Evolutionary conservation across 116 monocot species (phyloP).

Genomic region (Cymodocea nodosa): DNA sequence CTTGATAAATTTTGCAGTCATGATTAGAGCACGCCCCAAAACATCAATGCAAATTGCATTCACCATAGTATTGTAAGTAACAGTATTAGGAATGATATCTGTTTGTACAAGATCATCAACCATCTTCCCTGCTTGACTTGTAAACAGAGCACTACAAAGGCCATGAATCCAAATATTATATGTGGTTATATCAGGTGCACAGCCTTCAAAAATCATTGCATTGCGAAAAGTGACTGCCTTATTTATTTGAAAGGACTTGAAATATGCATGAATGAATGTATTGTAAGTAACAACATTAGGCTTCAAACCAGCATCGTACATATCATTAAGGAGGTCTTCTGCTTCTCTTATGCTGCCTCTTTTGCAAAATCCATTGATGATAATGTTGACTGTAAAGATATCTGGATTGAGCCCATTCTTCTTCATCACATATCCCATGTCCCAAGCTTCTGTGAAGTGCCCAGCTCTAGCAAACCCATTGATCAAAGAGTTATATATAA

Average conservation of each 20-base stretch:
- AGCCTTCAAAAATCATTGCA: constrained; percentile 47
- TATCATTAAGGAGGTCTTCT: constrained; percentile 27
- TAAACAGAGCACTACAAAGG: constrained; percentile 42
- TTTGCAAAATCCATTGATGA: constrained; percentile 65
- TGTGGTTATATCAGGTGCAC: constrained; percentile 73
- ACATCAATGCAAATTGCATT: constrained; percentile 73
- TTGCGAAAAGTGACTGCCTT: constrained; percentile 31
- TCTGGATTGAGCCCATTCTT: constrained; percentile 60
- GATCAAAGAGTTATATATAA: constrained; percentile 81
- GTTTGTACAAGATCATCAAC: constrained; percentile 47
- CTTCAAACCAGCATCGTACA: constrained; percentile 28
- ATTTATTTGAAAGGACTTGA: constrained; percentile 27
- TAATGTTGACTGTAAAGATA: constrained; percentile 71
- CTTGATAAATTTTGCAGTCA: constrained; percentile 71
- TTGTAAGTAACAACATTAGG: constrained; percentile 81
- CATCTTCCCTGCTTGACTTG: constrained; percentile 44
- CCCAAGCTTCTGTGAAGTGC: constrained; percentile 46
- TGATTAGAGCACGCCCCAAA: constrained; percentile 55
- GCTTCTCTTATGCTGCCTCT: constrained; percentile 48
- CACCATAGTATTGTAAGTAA: constrained; percentile 84
- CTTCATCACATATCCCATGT: constrained; percentile 53
- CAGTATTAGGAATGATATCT: constrained; percentile 54
- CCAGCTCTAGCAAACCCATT: constrained; percentile 48
- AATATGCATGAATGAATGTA: constrained; percentile 59
- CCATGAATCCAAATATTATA: constrained; percentile 88